Conservation (phyloP, 768 basidiomycete species). For the Pisolithus albus region DNA sequence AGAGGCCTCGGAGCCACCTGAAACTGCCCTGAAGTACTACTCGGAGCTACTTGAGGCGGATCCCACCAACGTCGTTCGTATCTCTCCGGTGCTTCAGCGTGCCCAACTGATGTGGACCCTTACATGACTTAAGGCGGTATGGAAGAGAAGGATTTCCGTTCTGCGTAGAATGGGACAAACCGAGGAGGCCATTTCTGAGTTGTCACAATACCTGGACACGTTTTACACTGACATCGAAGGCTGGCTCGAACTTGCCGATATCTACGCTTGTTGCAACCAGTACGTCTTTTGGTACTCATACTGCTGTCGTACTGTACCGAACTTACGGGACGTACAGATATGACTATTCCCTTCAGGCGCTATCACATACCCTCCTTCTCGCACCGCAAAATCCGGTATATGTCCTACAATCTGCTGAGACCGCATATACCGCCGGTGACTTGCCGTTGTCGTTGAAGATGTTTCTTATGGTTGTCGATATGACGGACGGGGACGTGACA, state of each 20-base stretch:
- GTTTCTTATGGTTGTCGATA: slow-evolving; percentile 74
- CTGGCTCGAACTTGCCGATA: slow-evolving; percentile 81
- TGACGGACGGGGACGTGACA: slow-evolving; percentile 55
- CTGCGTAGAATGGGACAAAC: slow-evolving; percentile 54
- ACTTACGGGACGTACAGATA: slow-evolving; percentile 44
- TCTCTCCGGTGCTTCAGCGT: background rate
- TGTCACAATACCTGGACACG: slow-evolving; percentile 71
- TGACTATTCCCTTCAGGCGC: slow-evolving; percentile 59
- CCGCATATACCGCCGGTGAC: slow-evolving; percentile 75
- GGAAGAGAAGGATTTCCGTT: slow-evolving; percentile 79
- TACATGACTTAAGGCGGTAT: slow-evolving; percentile 38
- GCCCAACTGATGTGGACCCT: background rate
- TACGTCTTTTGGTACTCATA: slow-evolving; percentile 30
- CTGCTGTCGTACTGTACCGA: background rate
- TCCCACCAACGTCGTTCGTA: slow-evolving; percentile 62
- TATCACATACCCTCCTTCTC: slow-evolving; percentile 77
- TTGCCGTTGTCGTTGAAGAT: slow-evolving; percentile 70
- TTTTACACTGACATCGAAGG: slow-evolving; percentile 85
- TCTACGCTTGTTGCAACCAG: slow-evolving; percentile 72
- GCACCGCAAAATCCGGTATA: slow-evolving; percentile 84
- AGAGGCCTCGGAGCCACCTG: slow-evolving; percentile 58
- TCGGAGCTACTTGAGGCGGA: slow-evolving; percentile 53
- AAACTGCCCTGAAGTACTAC: slow-evolving; percentile 57
- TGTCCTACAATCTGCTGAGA: slow-evolving; percentile 80
- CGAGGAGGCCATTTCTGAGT: slow-evolving; percentile 63